These are phyloP conservation scores for Alternaria longipes DNA, from an alignment of 2,329 filamentous ascomycete genomes.

Conservation along the genomic window DNA sequence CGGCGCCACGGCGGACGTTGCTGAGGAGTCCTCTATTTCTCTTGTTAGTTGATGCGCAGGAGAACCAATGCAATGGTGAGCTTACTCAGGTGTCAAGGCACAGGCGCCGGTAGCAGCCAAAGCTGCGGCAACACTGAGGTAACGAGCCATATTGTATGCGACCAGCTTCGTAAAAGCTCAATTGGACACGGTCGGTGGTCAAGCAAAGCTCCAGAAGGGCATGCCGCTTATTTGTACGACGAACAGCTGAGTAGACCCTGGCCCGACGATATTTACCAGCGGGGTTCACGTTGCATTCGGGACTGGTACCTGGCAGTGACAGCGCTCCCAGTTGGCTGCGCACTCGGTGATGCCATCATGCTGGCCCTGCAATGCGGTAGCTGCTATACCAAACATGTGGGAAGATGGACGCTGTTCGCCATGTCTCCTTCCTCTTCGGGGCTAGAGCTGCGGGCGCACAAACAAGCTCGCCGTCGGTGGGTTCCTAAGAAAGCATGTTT, in stretches of 20 bases:
- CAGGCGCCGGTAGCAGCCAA: slow-evolving; percentile 46
- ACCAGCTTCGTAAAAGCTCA: slow-evolving; percentile 38
- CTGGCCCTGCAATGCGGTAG: slow-evolving; percentile 11
- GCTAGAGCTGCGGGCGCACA: slow-evolving; percentile 26
- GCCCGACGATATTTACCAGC: slow-evolving; percentile 17
- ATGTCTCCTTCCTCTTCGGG: slow-evolving; percentile 35
- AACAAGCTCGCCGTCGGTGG: slow-evolving; percentile 38
- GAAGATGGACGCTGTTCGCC: slow-evolving; percentile 14
- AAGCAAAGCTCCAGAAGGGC: slow-evolving; percentile 23
- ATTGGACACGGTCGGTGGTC: slow-evolving; percentile 38
- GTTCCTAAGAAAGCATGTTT: slow-evolving; percentile 35
- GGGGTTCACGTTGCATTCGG: slow-evolving; percentile 25
- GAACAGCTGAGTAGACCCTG: slow-evolving; percentile 15
- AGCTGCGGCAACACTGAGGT: slow-evolving; percentile 43
- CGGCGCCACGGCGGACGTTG: slow-evolving; percentile 75
- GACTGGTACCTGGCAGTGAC: slow-evolving; percentile 21
- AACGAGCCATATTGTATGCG: slow-evolving; percentile 47
- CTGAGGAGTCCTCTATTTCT: slow-evolving; percentile 64
- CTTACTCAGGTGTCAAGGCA: slow-evolving; percentile 50
- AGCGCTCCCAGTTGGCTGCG: slow-evolving; percentile 13
- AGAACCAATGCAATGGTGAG: background rate
- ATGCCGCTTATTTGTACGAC: slow-evolving; percentile 36
- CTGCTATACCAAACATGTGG: slow-evolving; percentile 20
- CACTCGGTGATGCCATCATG: slow-evolving; percentile 32
- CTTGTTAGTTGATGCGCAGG: background rate